Evolutionary conservation across 2,329 filamentous ascomycete species (phyloP).

Genomic region (Claviceps monticola): DNA sequence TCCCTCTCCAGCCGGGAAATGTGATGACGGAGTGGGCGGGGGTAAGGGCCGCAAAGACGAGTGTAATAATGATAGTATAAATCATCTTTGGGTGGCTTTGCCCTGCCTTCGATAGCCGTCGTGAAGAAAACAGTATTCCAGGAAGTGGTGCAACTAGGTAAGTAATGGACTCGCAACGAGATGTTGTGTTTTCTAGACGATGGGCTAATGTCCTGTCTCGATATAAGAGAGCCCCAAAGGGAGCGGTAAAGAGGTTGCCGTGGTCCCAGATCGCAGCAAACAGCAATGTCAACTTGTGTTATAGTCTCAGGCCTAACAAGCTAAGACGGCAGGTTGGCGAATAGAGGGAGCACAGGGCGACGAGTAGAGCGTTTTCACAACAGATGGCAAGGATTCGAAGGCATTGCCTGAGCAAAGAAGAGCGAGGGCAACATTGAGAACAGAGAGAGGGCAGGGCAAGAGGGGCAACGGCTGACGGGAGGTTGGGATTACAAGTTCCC

Average conservation of each 20-base stretch:
- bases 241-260: too few species aligned
- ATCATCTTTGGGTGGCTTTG: background rate
- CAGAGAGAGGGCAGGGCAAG: background rate
- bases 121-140: background rate
- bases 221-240: too few species aligned
- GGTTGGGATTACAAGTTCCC: background rate
- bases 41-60: slow-evolving; percentile 34
- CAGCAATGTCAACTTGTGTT: background rate
- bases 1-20: slow-evolving; percentile 76
- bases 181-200: background rate
- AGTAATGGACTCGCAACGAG: background rate
- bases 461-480: background rate
- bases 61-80: slow-evolving; percentile 14
- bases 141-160: background rate
- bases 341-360: background rate
- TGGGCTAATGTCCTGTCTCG: too few species aligned
- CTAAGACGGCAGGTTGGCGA: background rate
- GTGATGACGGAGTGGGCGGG: slow-evolving; percentile 70
- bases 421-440: background rate
- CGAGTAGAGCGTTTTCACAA: background rate
- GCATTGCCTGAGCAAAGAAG: background rate
- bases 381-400: background rate
- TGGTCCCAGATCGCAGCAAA: too few species aligned
- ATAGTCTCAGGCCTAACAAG: slow-evolving; percentile 1
- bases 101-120: background rate